A percentile compares a stretch with the other conserved stretches of the same genome.
Conservation (phyloP, 2,329 filamentous ascomycete genomes). For the Sarocladium brachiariae region DNA sequence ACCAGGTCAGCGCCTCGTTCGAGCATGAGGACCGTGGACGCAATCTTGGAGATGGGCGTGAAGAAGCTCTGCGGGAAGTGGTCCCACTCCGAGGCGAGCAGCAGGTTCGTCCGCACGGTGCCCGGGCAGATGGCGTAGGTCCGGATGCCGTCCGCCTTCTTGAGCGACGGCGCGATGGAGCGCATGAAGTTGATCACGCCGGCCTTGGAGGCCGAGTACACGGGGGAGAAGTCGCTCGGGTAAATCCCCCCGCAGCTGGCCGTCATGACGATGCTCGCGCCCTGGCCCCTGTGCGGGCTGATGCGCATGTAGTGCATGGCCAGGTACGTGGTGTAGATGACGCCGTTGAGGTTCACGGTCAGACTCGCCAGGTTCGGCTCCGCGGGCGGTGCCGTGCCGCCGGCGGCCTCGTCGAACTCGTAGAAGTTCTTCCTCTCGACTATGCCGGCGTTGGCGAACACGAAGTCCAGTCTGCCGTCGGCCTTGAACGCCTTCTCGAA, state of each 20-base stretch:
- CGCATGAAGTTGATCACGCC: constrained; percentile 27
- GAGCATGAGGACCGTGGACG: constrained; percentile 20
- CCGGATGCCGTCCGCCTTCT: constrained; percentile 22
- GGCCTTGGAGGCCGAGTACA: constrained; percentile 26
- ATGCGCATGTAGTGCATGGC: constrained; percentile 34
- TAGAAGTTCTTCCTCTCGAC: constrained; percentile 34
- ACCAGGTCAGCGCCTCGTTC: constrained; percentile 17
- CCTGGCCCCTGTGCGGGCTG: constrained; percentile 15
- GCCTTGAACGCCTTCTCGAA: constrained; percentile 31
- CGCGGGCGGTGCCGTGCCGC: constrained; percentile 15
- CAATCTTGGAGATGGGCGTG: constrained; percentile 23
- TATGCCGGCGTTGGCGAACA: constrained; percentile 42
- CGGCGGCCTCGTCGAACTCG: constrained; percentile 10
- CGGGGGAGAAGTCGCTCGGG: constrained; percentile 21
- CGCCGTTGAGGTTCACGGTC: constrained; percentile 28
- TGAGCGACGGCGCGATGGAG: constrained; percentile 19
- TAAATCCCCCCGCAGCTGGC: constrained; percentile 24
- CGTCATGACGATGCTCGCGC: constrained; percentile 22
- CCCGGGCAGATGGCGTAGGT: constrained; percentile 26
- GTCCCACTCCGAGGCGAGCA: constrained; percentile 21
- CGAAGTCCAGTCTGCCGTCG: constrained; percentile 34
- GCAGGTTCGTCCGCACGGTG: constrained; percentile 23
- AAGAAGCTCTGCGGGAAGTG: constrained; percentile 23
- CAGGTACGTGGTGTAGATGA: constrained; percentile 30
- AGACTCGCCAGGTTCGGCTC: constrained; percentile 21